Base-by-base conservation (phyloP, 2,329 filamentous ascomycete genomes). In the Fusarium palustre region DNA sequence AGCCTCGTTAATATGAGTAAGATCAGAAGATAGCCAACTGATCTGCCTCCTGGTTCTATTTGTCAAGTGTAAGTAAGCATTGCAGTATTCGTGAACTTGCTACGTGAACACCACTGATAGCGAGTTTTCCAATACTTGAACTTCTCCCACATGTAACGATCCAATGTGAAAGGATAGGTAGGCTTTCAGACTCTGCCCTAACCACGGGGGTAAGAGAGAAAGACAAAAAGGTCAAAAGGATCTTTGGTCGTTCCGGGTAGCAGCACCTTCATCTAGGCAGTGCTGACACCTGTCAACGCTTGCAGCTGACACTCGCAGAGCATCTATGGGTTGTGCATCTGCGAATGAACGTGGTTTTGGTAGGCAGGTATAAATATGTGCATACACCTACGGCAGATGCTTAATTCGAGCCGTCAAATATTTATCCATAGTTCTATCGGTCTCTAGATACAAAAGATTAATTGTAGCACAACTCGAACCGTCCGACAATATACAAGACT, bases 211-310 rank as follows among this genome's bases (percentile, higher is more conserved):
- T 7, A 20, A 33, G 4, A 16, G 24, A n/a, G 24, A 10, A 10
- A 18, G 34, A 16, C 16, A 4, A 34, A 22, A 4, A 8, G 28
- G 28, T 7, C 47, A 28, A 25, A 38, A 20, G 18, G 8, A 10
- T 18, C 10, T 52, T 52, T 41, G 7, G 33, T 39, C 18, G n/a
- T 20, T 28, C 24, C 36, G 49, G 2, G 7, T n/a, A 10, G 15
- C 15, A 24, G n/a, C n/a, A 31, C 25, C 13, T 41, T 49, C 18
- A 45, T 42, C 13, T 20, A 20, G 18, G 33, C 48, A 55, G 43
- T 55, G 57, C 45, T 68, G 55, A 46, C 50, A 70, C 20, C 66
- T 53, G 54, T 20, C 42, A 24, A 34, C 20, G 47, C 42, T 49
- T 50, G 31, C 42, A 38, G 46, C 62, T 65, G 54, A 46, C 42